Evolutionary conservation across 129 eudicot species (phyloP).

Genomic region (Chrysanthemum seticuspe): DNA sequence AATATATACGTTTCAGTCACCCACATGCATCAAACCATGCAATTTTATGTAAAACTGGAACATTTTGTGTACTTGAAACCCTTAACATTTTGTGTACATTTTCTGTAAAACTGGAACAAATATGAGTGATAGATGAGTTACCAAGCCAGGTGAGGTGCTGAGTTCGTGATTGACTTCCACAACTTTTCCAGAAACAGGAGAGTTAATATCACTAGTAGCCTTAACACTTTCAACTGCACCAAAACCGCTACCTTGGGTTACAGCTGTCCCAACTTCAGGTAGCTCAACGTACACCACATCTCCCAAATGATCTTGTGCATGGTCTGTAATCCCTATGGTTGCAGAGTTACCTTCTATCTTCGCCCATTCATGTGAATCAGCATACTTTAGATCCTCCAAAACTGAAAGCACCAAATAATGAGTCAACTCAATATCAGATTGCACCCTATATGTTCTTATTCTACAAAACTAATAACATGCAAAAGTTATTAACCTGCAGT

Average conservation of each 20-base stretch:
- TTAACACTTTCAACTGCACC: slow-evolving; percentile 95
- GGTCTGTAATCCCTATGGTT: slow-evolving; percentile 83
- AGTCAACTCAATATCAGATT: neutral
- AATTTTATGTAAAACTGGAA: neutral
- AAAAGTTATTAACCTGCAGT: neutral
- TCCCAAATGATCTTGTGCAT: slow-evolving; percentile 91
- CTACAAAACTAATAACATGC: neutral
- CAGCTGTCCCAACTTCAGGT: slow-evolving; percentile 59
- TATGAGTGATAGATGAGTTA: slow-evolving; percentile 27
- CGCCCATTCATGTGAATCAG: slow-evolving; percentile 93
- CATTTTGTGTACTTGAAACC: no score
- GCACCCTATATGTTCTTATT: no score
- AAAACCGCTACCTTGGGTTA: slow-evolving; percentile 64
- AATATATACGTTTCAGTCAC: neutral
- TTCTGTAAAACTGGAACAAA: no score
- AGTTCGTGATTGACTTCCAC: slow-evolving; percentile 70
- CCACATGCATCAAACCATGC: neutral
- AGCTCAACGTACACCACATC: slow-evolving; percentile 88
- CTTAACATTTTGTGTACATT: no score
- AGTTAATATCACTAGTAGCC: slow-evolving; percentile 84
- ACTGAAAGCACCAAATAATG: slow-evolving; percentile 34
- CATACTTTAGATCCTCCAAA: slow-evolving; percentile 66
- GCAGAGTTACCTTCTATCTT: slow-evolving; percentile 72
- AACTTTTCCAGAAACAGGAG: slow-evolving; percentile 90
- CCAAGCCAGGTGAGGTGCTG: slow-evolving; percentile 65